Percentiles rank a stretch among this genome's conserved stretches.
Evolutionary conservation across 257 asterid genomes (phyloP).

Genomic region (Salvia splendens): DNA sequence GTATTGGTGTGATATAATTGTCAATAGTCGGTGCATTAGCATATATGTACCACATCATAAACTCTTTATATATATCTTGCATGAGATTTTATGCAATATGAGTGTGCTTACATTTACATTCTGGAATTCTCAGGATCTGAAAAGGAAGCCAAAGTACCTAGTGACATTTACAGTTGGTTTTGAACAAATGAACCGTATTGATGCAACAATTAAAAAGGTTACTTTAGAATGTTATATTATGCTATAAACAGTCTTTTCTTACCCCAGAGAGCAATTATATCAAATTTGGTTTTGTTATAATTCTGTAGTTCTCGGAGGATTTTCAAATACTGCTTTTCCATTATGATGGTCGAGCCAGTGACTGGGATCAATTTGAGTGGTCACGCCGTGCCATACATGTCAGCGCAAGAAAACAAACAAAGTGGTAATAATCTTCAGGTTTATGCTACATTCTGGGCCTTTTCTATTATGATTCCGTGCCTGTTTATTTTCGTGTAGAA

Average conservation of each 20-base stretch:
- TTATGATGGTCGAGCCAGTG: slow-evolving; percentile 91
- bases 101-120: slow-evolving; percentile 29
- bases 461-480: slow-evolving; percentile 9
- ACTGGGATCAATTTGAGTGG: slow-evolving; percentile 99
- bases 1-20: background rate
- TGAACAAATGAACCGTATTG: slow-evolving; percentile 69
- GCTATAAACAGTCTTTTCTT: too few relatives aligned
- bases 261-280: too few relatives aligned
- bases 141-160: slow-evolving; percentile 82
- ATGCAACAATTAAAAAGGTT: slow-evolving; percentile 91
- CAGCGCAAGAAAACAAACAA: slow-evolving; percentile 88
- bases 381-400: slow-evolving; percentile 85
- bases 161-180: slow-evolving; percentile 93
- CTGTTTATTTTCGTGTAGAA: background rate
- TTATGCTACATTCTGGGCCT: too few relatives aligned
- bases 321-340: slow-evolving; percentile 96
- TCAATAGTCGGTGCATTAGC: slow-evolving; percentile 16
- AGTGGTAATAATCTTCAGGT: slow-evolving; percentile 57
- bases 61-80: slow-evolving; percentile 17
- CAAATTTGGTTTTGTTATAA: background rate
- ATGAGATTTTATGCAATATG: slow-evolving; percentile 18
- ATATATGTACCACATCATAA: slow-evolving; percentile 1
- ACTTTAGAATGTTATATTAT: too few relatives aligned
- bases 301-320: slow-evolving; percentile 77
- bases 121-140: slow-evolving; percentile 76